These are phyloP conservation scores for Noccaea bulbosa DNA, from an alignment of 345 rosid genomes.

Conservation along the genomic window DNA sequence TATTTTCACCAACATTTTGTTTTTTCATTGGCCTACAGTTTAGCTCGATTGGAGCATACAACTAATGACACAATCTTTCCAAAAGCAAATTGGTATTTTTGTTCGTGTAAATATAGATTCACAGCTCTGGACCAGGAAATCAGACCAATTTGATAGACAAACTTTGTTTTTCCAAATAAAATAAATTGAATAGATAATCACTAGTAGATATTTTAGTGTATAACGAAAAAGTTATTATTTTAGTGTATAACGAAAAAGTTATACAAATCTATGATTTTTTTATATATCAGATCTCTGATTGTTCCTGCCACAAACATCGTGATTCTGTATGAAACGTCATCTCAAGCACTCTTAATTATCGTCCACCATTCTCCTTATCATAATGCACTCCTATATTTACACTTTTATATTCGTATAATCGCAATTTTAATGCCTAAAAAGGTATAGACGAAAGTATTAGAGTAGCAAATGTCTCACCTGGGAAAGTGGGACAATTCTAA, in stretches of 20 bases:
- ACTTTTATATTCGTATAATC: constrained; percentile 17
- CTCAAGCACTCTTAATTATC: constrained; percentile 48
- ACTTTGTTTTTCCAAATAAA: constrained; percentile 2
- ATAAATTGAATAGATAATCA: constrained; percentile 30
- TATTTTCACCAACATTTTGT: too few species aligned
- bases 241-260: constrained; percentile 28
- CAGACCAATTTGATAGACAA: constrained; percentile 18
- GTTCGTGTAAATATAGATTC: neutral
- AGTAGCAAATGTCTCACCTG: too few species aligned
- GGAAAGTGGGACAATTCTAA: too few species aligned
- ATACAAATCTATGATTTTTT: constrained; percentile 30
- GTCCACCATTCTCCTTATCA: constrained; percentile 42
- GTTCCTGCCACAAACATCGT: constrained; percentile 51
- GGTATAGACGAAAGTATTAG: constrained; percentile 21
- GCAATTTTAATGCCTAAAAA: constrained; percentile 11
- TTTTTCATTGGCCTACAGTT: neutral
- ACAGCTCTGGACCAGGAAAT: constrained; percentile 14
- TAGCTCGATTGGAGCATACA: neutral
- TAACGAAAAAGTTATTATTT: constrained; percentile 34
- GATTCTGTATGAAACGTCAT: constrained; percentile 58
- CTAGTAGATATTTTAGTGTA: constrained; percentile 40
- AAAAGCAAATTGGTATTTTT: neutral
- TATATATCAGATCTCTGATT: constrained; percentile 40
- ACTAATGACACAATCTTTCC: neutral
- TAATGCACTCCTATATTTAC: constrained; percentile 41